Evolutionary conservation across 225 moss, liverwort and hornwort genomes (phyloP).

Genomic region (Polytrichum commune): DNA sequence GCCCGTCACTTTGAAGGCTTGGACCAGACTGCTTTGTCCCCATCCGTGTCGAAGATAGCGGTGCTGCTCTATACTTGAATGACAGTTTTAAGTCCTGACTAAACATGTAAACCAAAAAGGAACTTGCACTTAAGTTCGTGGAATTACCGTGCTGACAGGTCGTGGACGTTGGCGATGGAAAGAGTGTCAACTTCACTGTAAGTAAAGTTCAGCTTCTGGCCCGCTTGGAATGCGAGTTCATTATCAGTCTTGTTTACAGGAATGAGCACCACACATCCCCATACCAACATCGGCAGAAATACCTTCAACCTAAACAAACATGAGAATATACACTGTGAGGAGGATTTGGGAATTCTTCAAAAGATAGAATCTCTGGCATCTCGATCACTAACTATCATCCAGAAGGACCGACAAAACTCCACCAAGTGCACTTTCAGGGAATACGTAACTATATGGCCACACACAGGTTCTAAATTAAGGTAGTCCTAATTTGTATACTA

Average conservation of each 20-base stretch:
- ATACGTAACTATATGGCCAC: background rate
- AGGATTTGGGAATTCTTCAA: background rate
- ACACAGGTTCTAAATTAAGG: background rate
- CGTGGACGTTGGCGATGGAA: slow-evolving; percentile 71
- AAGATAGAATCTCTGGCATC: slow-evolving; percentile 3
- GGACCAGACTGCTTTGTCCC: too few relatives aligned
- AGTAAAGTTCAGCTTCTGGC: slow-evolving; percentile 12
- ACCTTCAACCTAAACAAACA: slow-evolving; percentile 67
- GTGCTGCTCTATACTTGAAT: too few relatives aligned
- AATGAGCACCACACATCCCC: slow-evolving; percentile 61
- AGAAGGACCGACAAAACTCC: slow-evolving; percentile 2
- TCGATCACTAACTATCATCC: background rate
- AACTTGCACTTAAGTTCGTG: background rate
- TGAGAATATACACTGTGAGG: background rate
- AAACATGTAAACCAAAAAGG: too few relatives aligned
- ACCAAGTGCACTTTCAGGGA: background rate
- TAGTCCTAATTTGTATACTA: background rate
- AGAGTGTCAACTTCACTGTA: slow-evolving; percentile 63
- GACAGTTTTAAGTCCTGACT: too few relatives aligned
- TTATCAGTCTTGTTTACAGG: slow-evolving; percentile 69
- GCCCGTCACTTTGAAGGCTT: too few relatives aligned
- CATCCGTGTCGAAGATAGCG: too few relatives aligned
- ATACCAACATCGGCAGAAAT: slow-evolving; percentile 62
- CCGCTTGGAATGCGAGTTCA: slow-evolving; percentile 28
- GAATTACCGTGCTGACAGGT: slow-evolving; percentile 61